Percentiles rank a stretch among this genome's conserved stretches.
These are phyloP conservation scores for Paramecium pentaurelia DNA, from an alignment of 73 alveolate species.

Conservation along the genomic window DNA sequence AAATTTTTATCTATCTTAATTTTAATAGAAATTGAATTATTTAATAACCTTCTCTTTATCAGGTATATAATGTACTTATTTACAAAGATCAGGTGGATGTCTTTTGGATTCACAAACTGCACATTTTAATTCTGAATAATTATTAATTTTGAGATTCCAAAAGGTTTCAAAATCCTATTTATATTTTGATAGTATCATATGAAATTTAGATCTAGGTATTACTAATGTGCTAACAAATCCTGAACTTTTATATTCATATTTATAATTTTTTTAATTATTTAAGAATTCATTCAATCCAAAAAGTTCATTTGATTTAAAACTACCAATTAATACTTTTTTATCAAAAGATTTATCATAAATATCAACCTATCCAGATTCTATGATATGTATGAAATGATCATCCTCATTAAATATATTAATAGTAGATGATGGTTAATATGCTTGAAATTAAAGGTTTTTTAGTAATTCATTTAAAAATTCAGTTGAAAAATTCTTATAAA, in stretches of 20 bases:
- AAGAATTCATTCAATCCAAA: slow-evolving; percentile 6
- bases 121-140: background rate
- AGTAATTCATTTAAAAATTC: background rate
- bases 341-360: background rate
- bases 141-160: background rate
- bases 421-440: background rate
- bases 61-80: background rate
- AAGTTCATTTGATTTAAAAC: background rate
- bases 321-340: background rate
- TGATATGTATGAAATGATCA: background rate
- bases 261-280: background rate
- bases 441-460: background rate
- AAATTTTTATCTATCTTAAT: background rate
- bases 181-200: background rate
- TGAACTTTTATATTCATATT: background rate
- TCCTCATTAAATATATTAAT: background rate
- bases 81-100: background rate
- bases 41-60: background rate
- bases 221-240: slow-evolving; percentile 8
- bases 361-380: slow-evolving; percentile 27
- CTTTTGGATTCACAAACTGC: background rate
- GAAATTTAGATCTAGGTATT: background rate
- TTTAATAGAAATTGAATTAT: background rate
- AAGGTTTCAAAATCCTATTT: background rate
- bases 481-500: background rate